Evolutionary conservation across 2,329 filamentous ascomycete genomes (phyloP), one percentile per base, ranked within the genome.

Genomic region (Alternaria sp.): DNA sequence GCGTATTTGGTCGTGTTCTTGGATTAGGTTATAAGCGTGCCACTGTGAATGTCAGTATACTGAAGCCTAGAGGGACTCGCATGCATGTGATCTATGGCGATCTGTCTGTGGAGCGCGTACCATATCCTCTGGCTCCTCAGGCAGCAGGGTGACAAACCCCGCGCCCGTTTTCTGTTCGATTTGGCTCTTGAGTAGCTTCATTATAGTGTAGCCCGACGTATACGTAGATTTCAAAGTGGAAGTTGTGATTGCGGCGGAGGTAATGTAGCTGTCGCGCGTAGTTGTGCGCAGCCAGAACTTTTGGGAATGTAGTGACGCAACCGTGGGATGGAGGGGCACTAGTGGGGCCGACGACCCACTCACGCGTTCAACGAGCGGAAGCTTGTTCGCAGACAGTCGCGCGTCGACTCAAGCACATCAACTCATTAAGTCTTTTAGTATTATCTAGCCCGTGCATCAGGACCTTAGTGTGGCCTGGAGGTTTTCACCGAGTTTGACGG

Each of bases 71-170:
- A 5, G 11, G 4, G 6, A 19, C 32, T 19, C 30, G 11, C 1
- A 30, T 12, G 11, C 26, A 11, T 28, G 10, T 28, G 10, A 28
- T 28, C 25, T 26, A 26, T 26, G 25, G 25, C 25, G 25, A 26
- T 26, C 25, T 26, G 25, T 30, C 3, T 36, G 32, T 54, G 17
- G 2, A 12, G 30, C 32, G 10, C 15, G 13, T 82, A 89, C 88
- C 90, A 93, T 92, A 71, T 93, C 90, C 80, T 92, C 90, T 54
- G 90, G 88, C 77, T 92, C 90, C 79, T 92, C 89, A 3, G 90
- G 90, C 63, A 88, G 85, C 57, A 93, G 82, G 6, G 88, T 90
- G 57, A 90, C 88, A 30, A 82, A 74, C 26, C 90, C 90, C 1
- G 87, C 87, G 80, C 89, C 89, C 79, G 89, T 86, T 62, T 86